Evolutionary conservation across 257 asterid species (phyloP).

Genomic region (Solanum habrochaites): DNA sequence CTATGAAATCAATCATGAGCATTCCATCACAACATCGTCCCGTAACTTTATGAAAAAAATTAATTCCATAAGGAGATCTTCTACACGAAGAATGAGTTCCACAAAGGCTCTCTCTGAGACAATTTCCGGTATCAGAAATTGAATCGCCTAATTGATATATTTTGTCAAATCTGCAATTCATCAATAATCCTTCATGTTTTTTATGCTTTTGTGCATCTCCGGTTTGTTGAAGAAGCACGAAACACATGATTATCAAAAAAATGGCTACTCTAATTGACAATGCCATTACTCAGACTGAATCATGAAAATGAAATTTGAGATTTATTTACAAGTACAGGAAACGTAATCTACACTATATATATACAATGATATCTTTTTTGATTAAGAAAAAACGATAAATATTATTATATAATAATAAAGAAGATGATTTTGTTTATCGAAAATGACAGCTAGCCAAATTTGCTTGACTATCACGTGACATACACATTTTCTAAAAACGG

Average conservation of each 20-base stretch:
- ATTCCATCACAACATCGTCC: constrained; percentile 9
- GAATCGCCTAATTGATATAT: constrained; percentile 14
- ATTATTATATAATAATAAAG: too few relatives aligned
- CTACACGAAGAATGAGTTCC: not conserved
- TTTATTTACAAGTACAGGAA: not conserved
- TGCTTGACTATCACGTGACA: not conserved
- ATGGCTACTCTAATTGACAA: not conserved
- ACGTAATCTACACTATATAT: not conserved
- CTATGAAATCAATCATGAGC: constrained; percentile 4
- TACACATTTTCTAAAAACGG: not conserved
- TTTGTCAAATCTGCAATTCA: constrained; percentile 5
- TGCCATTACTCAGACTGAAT: not conserved
- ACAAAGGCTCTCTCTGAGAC: not conserved
- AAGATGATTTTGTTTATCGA: not conserved
- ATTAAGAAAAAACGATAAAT: not conserved
- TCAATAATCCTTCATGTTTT: not conserved
- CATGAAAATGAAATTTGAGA: not conserved
- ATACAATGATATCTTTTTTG: not conserved
- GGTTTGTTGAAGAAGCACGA: not conserved
- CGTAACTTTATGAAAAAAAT: not conserved
- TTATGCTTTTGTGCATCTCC: not conserved
- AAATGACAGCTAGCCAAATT: not conserved
- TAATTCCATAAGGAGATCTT: constrained; percentile 4
- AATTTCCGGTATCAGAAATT: constrained; percentile 12
- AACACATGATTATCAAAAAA: not conserved